Evolutionary conservation across 148 eudicot genomes (phyloP), one percentile per base, ranked within the genome.

Genomic region (Vaccinium corymbosum): DNA sequence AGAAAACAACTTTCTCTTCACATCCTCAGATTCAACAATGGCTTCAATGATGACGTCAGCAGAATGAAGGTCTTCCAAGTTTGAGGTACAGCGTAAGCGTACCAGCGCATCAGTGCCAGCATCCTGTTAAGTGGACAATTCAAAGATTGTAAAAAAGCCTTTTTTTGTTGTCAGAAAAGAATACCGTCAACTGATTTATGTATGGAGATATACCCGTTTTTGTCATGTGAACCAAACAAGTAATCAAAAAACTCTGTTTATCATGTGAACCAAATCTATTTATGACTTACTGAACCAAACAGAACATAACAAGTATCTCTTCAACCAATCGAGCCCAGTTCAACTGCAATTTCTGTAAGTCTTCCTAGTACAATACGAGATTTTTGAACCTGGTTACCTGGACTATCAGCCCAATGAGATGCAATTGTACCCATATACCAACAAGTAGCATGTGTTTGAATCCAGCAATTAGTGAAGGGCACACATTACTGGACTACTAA

Each of bases 41-140:
- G 98, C 98, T 92, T 95, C 98, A 81, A 95, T 87, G 6, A 95
- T 90, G 64, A 95, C 71, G 88, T 95, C 98, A 16, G 92, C 95
- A 79, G 91, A 82, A 17, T 71, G 81, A 88, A 94, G 90, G 82
- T 94, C 98, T 77, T 91, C 94, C 89, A 95, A 80, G 82, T 84
- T 89, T 50, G 93, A 84, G 22, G 96, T 92, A 84, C 89, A 91
- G 73, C 78, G 90, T 32, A 95, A 80, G 74, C 90, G 91, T 61
- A 83, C 83, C 46, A 89, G 64, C 49, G 94, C 94, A 81, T 93
- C 94, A 84, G 16, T 75, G 27, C 91, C 88, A 38, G 53, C 88
- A 61, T 57, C 90, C 92, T 90, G 82, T 61, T 32, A 64, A 59
- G 51, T 4, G 50, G n/a, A 74, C 19, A 17, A 27, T 82, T 7